Evolutionary conservation across 345 rosid genomes (phyloP).

Genomic region (Turritis glabra): DNA sequence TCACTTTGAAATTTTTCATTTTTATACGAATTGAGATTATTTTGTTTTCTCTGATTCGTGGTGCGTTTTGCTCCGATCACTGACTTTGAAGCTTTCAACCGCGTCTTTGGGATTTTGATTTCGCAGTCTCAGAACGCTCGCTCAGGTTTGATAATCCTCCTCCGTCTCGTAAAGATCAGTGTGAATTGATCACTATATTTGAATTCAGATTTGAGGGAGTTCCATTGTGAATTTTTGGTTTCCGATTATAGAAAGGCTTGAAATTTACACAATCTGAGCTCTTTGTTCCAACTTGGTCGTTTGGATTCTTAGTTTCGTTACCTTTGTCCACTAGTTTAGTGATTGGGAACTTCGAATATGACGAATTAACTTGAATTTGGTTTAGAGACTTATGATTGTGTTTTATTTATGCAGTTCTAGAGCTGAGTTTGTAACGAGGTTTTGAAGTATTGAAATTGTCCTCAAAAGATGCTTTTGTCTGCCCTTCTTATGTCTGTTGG

Average conservation of each 20-base stretch:
- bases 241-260: neutral
- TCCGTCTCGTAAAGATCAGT: neutral
- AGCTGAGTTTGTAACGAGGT: constrained; percentile 11
- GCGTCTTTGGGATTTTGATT: neutral
- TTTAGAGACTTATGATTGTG: neutral
- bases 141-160: constrained; percentile 10
- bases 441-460: constrained; percentile 25
- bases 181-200: neutral
- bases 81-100: constrained; percentile 19
- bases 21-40: neutral
- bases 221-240: neutral
- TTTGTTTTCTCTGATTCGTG: constrained; percentile 5
- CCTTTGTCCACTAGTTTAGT: neutral
- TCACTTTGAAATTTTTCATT: neutral
- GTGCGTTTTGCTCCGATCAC: constrained; percentile 5
- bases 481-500: constrained; percentile 88
- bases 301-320: neutral
- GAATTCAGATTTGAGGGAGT: neutral
- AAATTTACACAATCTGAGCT: constrained; percentile 3
- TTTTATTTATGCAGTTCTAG: constrained; percentile 17
- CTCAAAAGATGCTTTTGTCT: constrained; percentile 72
- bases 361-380: neutral
- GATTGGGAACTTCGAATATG: neutral
- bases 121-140: neutral
- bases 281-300: neutral